Evolutionary conservation across 768 basidiomycete genomes (phyloP), one percentile per base, ranked within the genome.

Genomic region (Termitomyces heimii): DNA sequence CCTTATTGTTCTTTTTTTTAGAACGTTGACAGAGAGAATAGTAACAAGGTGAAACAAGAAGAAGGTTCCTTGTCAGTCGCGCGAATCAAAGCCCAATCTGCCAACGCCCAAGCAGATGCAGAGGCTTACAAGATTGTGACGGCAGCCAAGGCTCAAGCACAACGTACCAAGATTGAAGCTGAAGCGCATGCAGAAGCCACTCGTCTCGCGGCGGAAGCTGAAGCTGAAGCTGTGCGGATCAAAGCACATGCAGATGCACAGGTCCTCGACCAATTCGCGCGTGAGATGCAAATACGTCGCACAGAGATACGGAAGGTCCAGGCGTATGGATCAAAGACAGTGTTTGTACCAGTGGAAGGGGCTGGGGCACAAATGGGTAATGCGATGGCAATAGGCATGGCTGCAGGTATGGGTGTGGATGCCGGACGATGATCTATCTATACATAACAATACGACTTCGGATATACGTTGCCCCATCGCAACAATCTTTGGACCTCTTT

Each of bases 1-100:
- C 20, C 39, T 53, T 18, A 55, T 26, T 37, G 31, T 50, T 29
- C 49, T 28, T 47, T 35, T 40, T 43, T 29, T 53, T 56, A 88
- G 86, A 92, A 92, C 59, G 89, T 92, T 52, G 89, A 92, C 70
- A 75, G 90, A 55, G 91, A 92, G 71, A 93, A 93, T 66, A 87
- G 85, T 72, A 93, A 92, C 72, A 86, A 87, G 68, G 85, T 92
- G 65, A 92, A 92, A 71, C 86, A 89, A 63, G 88, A 92, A 68
- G 84, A 93, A 70, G 91, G 90, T 62, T 77, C 85, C 16, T 78
- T 92, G 49, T 74, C 85, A 10, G 91, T 92, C 12, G 85, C 89
- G 18, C 82, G 80, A 44, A 89, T 92, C 73, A 88, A 85, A 65
- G 88, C 87, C 1, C 78, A 88, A 67, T 60, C 82, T 5, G 81